A percentile compares a stretch with the other conserved stretches of the same genome.
Conservation (phyloP, 1,284 basidiomycete species). For the Apiotrichum mycotoxinovorans region DNA sequence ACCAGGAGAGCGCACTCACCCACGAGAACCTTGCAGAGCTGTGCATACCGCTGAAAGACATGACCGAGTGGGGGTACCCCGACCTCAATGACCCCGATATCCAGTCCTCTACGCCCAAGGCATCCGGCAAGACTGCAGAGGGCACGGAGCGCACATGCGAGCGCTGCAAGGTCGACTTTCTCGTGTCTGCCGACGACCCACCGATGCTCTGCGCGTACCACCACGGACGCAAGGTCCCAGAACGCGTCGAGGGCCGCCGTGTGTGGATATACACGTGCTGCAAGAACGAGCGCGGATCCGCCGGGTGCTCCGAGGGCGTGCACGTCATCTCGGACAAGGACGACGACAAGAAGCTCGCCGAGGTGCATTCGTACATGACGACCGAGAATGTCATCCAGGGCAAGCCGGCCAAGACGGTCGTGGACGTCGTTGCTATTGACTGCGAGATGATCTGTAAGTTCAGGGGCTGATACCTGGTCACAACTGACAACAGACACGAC, state of each 20-base stretch:
- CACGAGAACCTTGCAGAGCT: slow-evolving; percentile 56
- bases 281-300: slow-evolving; percentile 58
- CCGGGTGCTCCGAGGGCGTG: slow-evolving; percentile 32
- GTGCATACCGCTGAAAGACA: slow-evolving; percentile 59
- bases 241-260: slow-evolving; percentile 37
- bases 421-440: slow-evolving; percentile 74
- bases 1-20: slow-evolving; percentile 56
- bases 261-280: slow-evolving; percentile 48
- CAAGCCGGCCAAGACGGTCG: background rate
- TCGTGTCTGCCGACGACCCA: slow-evolving; percentile 56
- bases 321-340: slow-evolving; percentile 49
- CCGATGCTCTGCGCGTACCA: slow-evolving; percentile 71
- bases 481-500: slow-evolving; percentile 59
- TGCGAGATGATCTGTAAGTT: slow-evolving; percentile 76
- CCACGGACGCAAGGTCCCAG: slow-evolving; percentile 61
- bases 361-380: slow-evolving; percentile 66
- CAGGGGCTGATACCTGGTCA: background rate
- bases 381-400: slow-evolving; percentile 41
- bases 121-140: slow-evolving; percentile 57
- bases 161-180: slow-evolving; percentile 66
- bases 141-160: slow-evolving; percentile 69
- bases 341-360: slow-evolving; percentile 65
- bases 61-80: slow-evolving; percentile 68
- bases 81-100: slow-evolving; percentile 39
- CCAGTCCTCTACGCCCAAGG: background rate